Base-by-base conservation (phyloP, 1,139 yeast genomes). In the Blastobotrys indianensis region DNA sequence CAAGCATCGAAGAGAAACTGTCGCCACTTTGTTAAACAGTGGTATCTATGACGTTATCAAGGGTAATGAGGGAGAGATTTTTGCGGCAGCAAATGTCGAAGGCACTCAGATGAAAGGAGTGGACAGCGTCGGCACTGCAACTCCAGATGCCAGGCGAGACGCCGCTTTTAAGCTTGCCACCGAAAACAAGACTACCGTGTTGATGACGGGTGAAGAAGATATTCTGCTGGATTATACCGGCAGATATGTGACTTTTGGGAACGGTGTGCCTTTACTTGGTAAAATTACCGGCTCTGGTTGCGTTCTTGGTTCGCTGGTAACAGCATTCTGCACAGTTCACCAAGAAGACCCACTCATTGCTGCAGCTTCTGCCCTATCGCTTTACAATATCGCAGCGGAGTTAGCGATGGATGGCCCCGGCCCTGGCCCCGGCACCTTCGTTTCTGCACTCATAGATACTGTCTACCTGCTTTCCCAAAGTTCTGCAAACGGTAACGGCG, bases 251-350 rank as follows among this genome's bases (percentile, higher is more conserved):
- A 54, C 64, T 2, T 62, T 79, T 3, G 52, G 61, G 2, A 94
- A 92, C 11, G 94, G 95, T 0, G 75, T 80, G 54, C 65, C 69
- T 15, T 59, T 81, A 38, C 82, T 88, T 84, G 84, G 85, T 1
- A 61, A 69, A 11, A 76, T 88, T n/a, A 88, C 97, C 0, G 97
- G 95, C 0, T 75, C 94, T 2, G 97, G 97, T 0, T 90, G 97
- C 54, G 77, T 92, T 0, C 68, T 87, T 40, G 95, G 95, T 1
- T 80, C 92, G 42, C 75, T 79, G 0, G 77, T 87, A 46, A 81
- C 85, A 0, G 72, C 85, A 1, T 75, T 72, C 54, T 59, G 65
- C 34, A 53, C 55, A 4, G 68, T 70, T 0, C 66, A 64, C 31
- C 61, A 59, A 1, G 48, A 44, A n/a, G 54, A 53, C 28, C 44